Percentiles rank a stretch among this genome's conserved stretches.
These are phyloP conservation scores for Anastatica hierochuntica DNA, from an alignment of 345 rosid genomes.

Conservation along the genomic window DNA sequence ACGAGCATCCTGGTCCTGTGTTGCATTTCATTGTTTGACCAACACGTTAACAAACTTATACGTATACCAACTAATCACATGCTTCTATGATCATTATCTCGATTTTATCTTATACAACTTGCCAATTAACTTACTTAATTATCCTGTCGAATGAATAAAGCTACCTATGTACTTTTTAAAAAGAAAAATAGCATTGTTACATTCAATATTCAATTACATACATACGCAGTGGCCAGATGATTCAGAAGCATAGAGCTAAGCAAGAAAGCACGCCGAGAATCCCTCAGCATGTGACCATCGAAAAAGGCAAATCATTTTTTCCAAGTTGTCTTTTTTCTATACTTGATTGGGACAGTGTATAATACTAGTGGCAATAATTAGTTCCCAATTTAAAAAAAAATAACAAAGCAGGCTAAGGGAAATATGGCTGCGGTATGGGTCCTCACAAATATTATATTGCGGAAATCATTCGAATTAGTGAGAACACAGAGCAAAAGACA, in stretches of 20 bases:
- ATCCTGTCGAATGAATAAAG: background rate
- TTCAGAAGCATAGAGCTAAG: too few species aligned
- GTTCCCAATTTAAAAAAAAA: background rate
- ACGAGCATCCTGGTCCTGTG: constrained; percentile 96
- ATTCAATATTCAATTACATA: too few species aligned
- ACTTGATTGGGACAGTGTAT: background rate
- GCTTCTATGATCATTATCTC: too few species aligned
- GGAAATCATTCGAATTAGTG: background rate
- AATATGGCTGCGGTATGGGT: background rate
- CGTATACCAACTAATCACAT: too few species aligned
- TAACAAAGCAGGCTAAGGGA: constrained; percentile 2
- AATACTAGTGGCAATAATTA: constrained; percentile 1
- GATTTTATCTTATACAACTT: too few species aligned
- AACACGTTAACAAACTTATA: too few species aligned
- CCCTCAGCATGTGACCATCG: constrained; percentile 16
- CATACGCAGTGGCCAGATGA: too few species aligned
- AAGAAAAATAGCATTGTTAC: too few species aligned
- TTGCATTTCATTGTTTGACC: background rate
- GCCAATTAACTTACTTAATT: background rate
- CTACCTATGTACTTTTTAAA: too few species aligned
- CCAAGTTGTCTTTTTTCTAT: background rate
- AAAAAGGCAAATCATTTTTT: constrained; percentile 6
- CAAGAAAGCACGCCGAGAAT: constrained; percentile 20
- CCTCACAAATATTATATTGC: background rate
- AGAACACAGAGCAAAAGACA: background rate